Base-by-base conservation (phyloP, 805 yeast species). In the Candida caryicola region DNA sequence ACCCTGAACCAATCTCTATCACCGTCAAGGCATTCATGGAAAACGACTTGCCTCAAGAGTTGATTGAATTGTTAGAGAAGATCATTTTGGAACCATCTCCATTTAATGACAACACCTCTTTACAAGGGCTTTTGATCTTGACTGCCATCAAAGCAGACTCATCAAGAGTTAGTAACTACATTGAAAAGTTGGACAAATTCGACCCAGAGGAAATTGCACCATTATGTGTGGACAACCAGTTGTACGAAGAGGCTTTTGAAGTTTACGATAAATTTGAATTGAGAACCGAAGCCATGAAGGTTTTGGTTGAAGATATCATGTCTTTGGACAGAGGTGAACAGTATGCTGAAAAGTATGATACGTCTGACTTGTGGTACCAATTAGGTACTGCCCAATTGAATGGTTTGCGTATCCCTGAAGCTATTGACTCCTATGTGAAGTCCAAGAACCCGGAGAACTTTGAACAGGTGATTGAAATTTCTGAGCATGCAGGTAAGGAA, bases 1-100 rank as follows among this genome's bases (percentile, higher is more conserved):
- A 85, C 55, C 96, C 98, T 10, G 95, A 89, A 66, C 95, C 95
- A 33, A 85, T 90, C 45, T 89, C 96, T 4, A 70, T 90, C 50
- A 88, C 96, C 19, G 97, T 90, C 33, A 90, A 88, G 68, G 90
- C 96, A 1, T 90, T 93, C 62, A 90, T 93, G 98, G 87, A 85
- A 49, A 93, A 89, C 45, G 95, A 90, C 47, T 74, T 93, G 59
- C 95, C 96, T 34, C 76, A 79, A 46, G 99, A 93, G 68, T 78
- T 93, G 61, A 87, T 93, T 60, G 98, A 91, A 69, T 76, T 93
- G 49, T 74, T 93, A 54, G 99, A 93, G 66, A 93, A 93, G 73
- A 91, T 93, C 57, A 89, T 95, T 47, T 73, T 93, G 52, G 99
- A 93, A 67, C 96, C 98, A 39, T 90, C 98, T 53, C 95, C 97